phyloP scores from a whole-genome alignment of 2,329 filamentous ascomycete species.

The Dactylella cylindrospora region DNA sequence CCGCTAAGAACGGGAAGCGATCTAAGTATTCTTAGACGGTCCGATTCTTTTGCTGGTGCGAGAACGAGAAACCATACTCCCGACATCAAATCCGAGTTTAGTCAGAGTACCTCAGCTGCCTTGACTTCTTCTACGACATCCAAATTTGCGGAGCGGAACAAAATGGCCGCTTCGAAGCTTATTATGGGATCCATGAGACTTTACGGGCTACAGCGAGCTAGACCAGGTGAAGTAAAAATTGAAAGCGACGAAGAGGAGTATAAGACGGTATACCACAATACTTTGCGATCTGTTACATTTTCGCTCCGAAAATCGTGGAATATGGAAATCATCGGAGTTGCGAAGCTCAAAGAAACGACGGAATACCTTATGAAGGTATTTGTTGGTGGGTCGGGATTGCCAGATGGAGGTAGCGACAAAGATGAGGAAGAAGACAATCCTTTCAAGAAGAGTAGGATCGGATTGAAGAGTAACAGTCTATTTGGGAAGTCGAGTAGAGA shows the following conservation, averaged over 20 bases:
- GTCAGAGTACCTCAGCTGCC: background rate
- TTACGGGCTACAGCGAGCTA: slow-evolving; percentile 31
- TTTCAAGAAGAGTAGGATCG: slow-evolving; percentile 15
- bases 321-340: slow-evolving; percentile 18
- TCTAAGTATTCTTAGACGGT: slow-evolving; percentile 11
- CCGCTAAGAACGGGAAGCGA: slow-evolving; percentile 10
- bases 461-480: slow-evolving; percentile 11
- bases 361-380: slow-evolving; percentile 41
- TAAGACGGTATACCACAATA: slow-evolving; percentile 26
- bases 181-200: slow-evolving; percentile 37
- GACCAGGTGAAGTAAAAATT: slow-evolving; percentile 21
- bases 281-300: slow-evolving; percentile 11
- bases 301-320: slow-evolving; percentile 34
- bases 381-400: slow-evolving; percentile 22
- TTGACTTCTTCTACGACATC: slow-evolving; percentile 3
- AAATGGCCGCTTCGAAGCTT: slow-evolving; percentile 17
- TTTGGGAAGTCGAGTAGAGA: slow-evolving; percentile 7
- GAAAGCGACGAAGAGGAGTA: slow-evolving; percentile 37
- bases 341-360: slow-evolving; percentile 24
- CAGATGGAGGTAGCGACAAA: slow-evolving; percentile 25
- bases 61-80: slow-evolving; percentile 11
- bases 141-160: slow-evolving; percentile 33
- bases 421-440: slow-evolving; percentile 34
- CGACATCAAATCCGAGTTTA: slow-evolving; percentile 19
- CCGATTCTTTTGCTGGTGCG: slow-evolving; percentile 15